These are phyloP conservation scores for Berberis thunbergii DNA, from an alignment of 164 flowering plant genomes.

Conservation along the genomic window DNA sequence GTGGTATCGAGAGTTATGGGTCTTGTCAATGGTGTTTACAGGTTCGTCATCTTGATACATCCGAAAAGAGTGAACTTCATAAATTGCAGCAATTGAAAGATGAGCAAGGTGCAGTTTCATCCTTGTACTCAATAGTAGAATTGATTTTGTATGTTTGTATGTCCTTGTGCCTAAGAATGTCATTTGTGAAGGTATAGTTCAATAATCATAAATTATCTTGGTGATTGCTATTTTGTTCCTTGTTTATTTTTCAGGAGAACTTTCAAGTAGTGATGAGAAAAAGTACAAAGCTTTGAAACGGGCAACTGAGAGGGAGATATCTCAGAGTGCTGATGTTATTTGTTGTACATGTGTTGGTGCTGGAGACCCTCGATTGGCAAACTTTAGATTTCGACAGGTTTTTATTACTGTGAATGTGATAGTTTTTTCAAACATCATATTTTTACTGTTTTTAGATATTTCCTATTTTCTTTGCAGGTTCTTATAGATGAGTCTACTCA, in stretches of 20 bases:
- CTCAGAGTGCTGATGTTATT: conserved; percentile 99
- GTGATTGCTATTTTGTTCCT: background rate
- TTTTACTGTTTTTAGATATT: background rate
- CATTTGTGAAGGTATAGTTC: background rate
- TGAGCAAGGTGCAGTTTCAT: conserved; percentile 71
- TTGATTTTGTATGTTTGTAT: background rate
- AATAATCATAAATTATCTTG: no score
- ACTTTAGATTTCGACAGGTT: conserved; percentile 99
- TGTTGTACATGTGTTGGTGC: conserved; percentile 99
- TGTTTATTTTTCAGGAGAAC: conserved; percentile 37
- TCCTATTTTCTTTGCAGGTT: conserved; percentile 41
- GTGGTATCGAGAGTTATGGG: background rate
- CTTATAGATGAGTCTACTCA: conserved; percentile 99
- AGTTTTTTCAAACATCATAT: background rate
- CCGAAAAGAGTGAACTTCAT: conserved; percentile 98
- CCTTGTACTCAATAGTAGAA: background rate
- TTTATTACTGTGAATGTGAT: background rate
- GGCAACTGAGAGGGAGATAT: conserved; percentile 97
- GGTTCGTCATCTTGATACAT: conserved; percentile 99
- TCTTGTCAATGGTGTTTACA: conserved; percentile 18
- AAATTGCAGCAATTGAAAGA: conserved; percentile 96
- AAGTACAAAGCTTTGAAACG: conserved; percentile 93
- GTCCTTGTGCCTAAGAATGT: background rate
- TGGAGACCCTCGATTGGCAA: conserved; percentile 95
- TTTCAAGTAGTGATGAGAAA: conserved; percentile 99